Percentiles rank a stretch among this genome's conserved stretches.
Conservation (phyloP, 495 filamentous ascomycete species). For the Podospora pseudopauciseta region DNA sequence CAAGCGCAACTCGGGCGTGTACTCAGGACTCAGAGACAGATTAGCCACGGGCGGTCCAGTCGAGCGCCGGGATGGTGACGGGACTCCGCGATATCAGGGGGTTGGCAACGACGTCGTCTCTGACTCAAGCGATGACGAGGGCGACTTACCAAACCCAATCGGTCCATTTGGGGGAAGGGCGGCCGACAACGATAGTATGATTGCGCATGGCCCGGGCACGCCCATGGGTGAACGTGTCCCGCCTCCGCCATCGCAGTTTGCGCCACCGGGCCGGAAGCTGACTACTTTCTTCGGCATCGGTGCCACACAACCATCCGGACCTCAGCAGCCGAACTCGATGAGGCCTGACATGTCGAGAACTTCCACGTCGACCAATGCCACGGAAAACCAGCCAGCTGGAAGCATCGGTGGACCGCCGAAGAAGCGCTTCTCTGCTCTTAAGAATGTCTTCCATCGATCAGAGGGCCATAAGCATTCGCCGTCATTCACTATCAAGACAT, state of each 20-base stretch:
- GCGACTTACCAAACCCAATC: conserved; percentile 19
- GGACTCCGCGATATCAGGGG: conserved; percentile 15
- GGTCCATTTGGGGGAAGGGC: conserved; percentile 19
- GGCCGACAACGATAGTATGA: conserved; percentile 30
- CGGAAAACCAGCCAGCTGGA: conserved; percentile 12
- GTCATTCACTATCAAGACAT: conserved; percentile 12
- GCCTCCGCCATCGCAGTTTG: conserved; percentile 22
- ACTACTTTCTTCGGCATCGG: conserved; percentile 23
- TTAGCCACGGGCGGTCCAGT: conserved; percentile 31
- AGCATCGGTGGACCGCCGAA: conserved; percentile 24
- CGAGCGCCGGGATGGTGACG: conserved; percentile 27
- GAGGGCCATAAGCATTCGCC: conserved; percentile 7
- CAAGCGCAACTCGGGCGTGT: conserved; percentile 39
- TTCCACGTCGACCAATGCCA: conserved; percentile 22
- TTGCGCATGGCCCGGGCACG: conserved; percentile 27
- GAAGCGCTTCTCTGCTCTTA: conserved; percentile 35
- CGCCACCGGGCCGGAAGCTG: conserved; percentile 22
- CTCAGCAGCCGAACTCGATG: conserved; percentile 6
- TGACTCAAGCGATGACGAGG: conserved; percentile 35
- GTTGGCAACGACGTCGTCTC: conserved; percentile 35
- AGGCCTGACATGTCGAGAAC: conserved; percentile 19
- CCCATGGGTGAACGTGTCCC: conserved; percentile 20
- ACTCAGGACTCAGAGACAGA: conserved; percentile 34
- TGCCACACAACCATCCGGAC: not conserved
- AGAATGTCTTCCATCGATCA: conserved; percentile 26